A percentile compares a stretch with the other conserved stretches of the same genome.
These are phyloP conservation scores for Cornus controversa DNA, from an alignment of 148 eudicot species.

Conservation along the genomic window DNA sequence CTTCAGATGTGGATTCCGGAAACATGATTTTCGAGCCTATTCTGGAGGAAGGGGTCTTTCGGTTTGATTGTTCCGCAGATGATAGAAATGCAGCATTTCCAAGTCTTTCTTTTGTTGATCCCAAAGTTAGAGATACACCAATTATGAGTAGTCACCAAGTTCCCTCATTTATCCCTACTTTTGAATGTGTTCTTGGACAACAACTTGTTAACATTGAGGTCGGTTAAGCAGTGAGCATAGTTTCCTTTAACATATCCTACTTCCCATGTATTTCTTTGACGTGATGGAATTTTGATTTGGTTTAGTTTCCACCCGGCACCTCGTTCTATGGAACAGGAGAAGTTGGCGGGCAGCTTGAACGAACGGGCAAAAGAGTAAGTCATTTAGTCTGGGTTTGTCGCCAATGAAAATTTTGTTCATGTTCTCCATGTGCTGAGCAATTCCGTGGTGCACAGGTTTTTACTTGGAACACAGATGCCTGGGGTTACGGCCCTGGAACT, in stretches of 20 bases:
- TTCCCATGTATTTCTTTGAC: background rate
- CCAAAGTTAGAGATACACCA: constrained; percentile 65
- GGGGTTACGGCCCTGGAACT: constrained; percentile 89
- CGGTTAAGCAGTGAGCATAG: constrained; percentile 3
- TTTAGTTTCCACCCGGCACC: constrained; percentile 80
- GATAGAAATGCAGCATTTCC: constrained; percentile 73
- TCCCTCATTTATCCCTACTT: constrained; percentile 68
- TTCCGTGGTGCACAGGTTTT: constrained; percentile 50
- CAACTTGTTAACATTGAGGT: constrained; percentile 80
- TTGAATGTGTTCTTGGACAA: constrained; percentile 56
- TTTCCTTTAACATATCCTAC: background rate
- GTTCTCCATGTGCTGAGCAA: constrained; percentile 13
- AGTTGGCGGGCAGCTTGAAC: constrained; percentile 93
- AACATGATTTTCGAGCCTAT: constrained; percentile 83
- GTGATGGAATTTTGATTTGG: background rate
- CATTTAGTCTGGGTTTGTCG: background rate
- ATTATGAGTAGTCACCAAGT: constrained; percentile 36
- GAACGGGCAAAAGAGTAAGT: constrained; percentile 91
- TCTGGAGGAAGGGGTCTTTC: constrained; percentile 83
- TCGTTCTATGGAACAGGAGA: constrained; percentile 99
- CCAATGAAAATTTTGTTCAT: background rate
- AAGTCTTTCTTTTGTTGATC: constrained; percentile 69
- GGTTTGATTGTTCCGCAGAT: constrained; percentile 81
- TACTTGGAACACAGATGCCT: constrained; percentile 94
- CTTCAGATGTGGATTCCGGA: constrained; percentile 44